A percentile compares a stretch with the other conserved stretches of the same genome.
These are phyloP conservation scores for Hypoxylon sp. DNA, from an alignment of 2,329 filamentous ascomycete genomes.

Conservation along the genomic window DNA sequence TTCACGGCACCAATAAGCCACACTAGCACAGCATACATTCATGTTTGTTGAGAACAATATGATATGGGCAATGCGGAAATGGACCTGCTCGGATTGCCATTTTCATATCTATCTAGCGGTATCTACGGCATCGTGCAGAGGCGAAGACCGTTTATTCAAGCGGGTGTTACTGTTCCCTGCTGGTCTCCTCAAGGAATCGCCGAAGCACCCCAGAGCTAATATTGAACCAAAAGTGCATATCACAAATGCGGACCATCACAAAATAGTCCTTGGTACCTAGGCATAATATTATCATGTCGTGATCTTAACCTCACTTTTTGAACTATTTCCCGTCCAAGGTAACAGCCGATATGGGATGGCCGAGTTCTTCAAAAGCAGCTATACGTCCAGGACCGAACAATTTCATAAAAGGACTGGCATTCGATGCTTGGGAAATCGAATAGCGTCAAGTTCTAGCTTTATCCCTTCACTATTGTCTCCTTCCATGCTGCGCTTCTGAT, in stretches of 20 bases:
- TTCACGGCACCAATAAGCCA: conserved; percentile 35
- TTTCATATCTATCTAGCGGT: conserved; percentile 34
- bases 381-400: conserved; percentile 53
- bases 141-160: conserved; percentile 4
- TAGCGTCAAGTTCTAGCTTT: conserved; percentile 47
- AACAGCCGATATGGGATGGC: conserved; percentile 28
- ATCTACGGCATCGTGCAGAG: conserved; percentile 14
- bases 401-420: conserved; percentile 44
- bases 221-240: conserved; percentile 16
- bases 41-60: conserved; percentile 9
- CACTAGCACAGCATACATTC: conserved; percentile 16
- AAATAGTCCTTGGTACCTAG: conserved; percentile 26
- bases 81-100: conserved; percentile 29
- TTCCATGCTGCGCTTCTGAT: conserved; percentile 48
- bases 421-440: conserved; percentile 44
- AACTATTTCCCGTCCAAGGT: conserved; percentile 38
- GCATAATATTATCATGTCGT: conserved; percentile 29
- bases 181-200: conserved; percentile 16
- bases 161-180: conserved; percentile 17
- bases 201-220: conserved; percentile 21
- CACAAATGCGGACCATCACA: conserved; percentile 23
- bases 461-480: conserved; percentile 42
- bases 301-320: conserved; percentile 35
- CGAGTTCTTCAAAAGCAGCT: conserved; percentile 40
- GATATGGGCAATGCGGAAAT: conserved; percentile 21